A percentile compares a stretch with the other conserved stretches of the same genome.
Evolutionary conservation across 306 rosid species (phyloP).

Genomic region (Sicyos edulis): DNA sequence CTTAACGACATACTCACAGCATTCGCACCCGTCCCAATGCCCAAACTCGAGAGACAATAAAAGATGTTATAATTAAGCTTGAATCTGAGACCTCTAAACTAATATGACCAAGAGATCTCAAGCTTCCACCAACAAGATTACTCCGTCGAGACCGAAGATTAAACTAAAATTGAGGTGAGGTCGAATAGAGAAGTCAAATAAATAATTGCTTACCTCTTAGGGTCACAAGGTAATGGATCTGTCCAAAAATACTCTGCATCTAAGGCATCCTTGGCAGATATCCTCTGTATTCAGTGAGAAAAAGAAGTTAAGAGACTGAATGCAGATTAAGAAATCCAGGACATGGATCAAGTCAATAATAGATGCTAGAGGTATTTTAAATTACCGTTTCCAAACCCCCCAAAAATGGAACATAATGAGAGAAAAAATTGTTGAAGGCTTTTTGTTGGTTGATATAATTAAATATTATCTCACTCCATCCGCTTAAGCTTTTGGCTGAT

Average conservation of each 20-base stretch:
- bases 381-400: neutral
- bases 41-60: too few relatives aligned
- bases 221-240: conserved; percentile 50
- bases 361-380: neutral
- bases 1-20: too few relatives aligned
- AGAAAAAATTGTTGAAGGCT: neutral
- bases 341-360: neutral
- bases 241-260: conserved; percentile 53
- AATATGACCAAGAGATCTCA: too few relatives aligned
- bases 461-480: too few relatives aligned
- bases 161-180: neutral
- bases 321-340: neutral
- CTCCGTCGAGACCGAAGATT: too few relatives aligned
- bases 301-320: neutral
- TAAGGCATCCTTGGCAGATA: conserved; percentile 46
- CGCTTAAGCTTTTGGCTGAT: too few relatives aligned
- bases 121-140: too few relatives aligned
- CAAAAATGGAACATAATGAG: neutral
- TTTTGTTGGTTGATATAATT: too few relatives aligned
- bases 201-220: conserved; percentile 33
- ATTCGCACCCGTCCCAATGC: too few relatives aligned
- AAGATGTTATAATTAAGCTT: too few relatives aligned
- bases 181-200: neutral
- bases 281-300: conserved; percentile 28
- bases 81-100: too few relatives aligned